Percentiles rank a stretch among this genome's conserved stretches.
phyloP scores from a whole-genome alignment of 75 land plant genomes.

The Sequoia sempervirens region DNA sequence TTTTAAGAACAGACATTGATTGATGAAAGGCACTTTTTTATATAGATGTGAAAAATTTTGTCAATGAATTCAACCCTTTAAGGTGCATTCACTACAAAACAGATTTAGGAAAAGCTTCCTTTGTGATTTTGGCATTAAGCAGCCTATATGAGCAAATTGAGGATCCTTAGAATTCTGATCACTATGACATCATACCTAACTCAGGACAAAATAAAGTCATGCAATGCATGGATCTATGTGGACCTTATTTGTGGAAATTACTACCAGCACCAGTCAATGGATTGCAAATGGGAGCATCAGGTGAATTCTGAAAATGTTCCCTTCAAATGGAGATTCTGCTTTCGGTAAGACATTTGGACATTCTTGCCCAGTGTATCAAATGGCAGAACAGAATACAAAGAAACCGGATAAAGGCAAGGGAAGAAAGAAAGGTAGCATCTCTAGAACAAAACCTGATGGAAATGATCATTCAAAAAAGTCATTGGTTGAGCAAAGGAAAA shows the following conservation, averaged over 20 bases:
- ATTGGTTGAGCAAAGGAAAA: not conserved
- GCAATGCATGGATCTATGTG: not conserved
- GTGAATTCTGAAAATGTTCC: not conserved
- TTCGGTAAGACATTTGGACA: too few relatives aligned
- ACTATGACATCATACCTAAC: not conserved
- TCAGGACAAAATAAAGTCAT: not conserved
- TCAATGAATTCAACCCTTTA: too few relatives aligned
- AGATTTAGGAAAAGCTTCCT: too few relatives aligned
- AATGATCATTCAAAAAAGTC: not conserved
- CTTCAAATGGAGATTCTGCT: not conserved
- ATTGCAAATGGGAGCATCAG: not conserved
- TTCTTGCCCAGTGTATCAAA: not conserved
- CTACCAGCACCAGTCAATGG: not conserved
- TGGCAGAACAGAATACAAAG: not conserved
- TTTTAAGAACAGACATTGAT: too few relatives aligned
- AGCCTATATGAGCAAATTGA: too few relatives aligned
- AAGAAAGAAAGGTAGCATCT: too few relatives aligned
- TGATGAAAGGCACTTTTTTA: too few relatives aligned
- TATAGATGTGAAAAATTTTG: too few relatives aligned
- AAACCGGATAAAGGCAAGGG: not conserved
- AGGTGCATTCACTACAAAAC: too few relatives aligned
- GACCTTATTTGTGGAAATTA: not conserved
- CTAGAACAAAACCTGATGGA: too few relatives aligned
- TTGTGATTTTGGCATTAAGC: too few relatives aligned
- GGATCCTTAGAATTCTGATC: too few relatives aligned